phyloP scores from a whole-genome alignment of 176 grass and related monocot species.

The Cenchrus americanus region DNA sequence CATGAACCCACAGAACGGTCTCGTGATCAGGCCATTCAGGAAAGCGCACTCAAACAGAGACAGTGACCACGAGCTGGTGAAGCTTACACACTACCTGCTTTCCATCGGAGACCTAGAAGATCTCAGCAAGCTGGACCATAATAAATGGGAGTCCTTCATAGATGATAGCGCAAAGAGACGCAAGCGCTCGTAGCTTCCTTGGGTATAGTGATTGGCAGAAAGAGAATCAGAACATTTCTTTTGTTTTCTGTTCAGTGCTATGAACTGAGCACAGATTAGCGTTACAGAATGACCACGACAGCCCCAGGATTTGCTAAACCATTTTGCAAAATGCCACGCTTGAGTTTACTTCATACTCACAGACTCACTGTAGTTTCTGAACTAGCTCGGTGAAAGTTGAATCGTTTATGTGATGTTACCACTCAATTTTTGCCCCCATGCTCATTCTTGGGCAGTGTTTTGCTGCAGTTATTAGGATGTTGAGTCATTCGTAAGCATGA shows the following conservation, averaged over 20 bases:
- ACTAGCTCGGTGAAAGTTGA: background rate
- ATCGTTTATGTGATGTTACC: slow-evolving; percentile 12
- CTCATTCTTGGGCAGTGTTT: slow-evolving; percentile 10
- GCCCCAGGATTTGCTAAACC: background rate
- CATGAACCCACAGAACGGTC: slow-evolving; percentile 98
- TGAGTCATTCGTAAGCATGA: slow-evolving; percentile 17
- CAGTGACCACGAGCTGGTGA: slow-evolving; percentile 70
- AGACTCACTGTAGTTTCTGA: background rate
- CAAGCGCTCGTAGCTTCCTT: slow-evolving; percentile 53
- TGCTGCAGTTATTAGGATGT: slow-evolving; percentile 12
- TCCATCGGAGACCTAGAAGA: slow-evolving; percentile 82
- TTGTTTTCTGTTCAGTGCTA: slow-evolving; percentile 25
- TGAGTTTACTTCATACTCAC: background rate
- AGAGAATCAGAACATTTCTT: slow-evolving; percentile 17
- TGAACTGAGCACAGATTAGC: slow-evolving; percentile 7
- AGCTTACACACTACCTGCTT: slow-evolving; percentile 87
- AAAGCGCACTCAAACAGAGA: slow-evolving; percentile 73
- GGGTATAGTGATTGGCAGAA: slow-evolving; percentile 29
- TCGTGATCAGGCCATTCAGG: slow-evolving; percentile 80
- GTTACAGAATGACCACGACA: slow-evolving; percentile 15
- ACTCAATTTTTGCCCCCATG: background rate
- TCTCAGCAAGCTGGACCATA: slow-evolving; percentile 78
- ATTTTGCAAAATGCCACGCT: background rate
- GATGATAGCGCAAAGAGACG: slow-evolving; percentile 75
- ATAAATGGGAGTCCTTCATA: slow-evolving; percentile 77